A percentile compares a stretch with the other conserved stretches of the same genome.
Conservation (phyloP, 108 stramenopile species). For the Halocafeteria seosinensis region DNA sequence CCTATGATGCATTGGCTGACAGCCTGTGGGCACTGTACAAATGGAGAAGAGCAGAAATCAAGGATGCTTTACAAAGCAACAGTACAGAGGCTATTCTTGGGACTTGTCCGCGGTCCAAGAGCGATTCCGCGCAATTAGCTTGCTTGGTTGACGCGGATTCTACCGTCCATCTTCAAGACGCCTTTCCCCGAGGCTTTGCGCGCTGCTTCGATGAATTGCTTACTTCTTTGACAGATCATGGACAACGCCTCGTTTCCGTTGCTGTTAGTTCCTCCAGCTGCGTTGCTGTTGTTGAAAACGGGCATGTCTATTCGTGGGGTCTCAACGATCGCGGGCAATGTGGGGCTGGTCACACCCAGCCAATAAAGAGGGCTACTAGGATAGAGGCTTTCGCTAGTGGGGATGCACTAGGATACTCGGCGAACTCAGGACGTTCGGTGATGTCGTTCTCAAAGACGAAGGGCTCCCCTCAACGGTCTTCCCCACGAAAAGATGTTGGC, state of each 20-base stretch:
- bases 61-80: neutral
- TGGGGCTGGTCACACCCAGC: constrained; percentile 19
- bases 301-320: constrained; percentile 24
- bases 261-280: constrained; percentile 28
- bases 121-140: neutral
- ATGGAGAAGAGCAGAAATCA: neutral
- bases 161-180: neutral
- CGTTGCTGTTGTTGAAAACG: constrained; percentile 20
- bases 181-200: neutral
- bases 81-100: neutral
- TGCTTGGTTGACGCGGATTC: neutral
- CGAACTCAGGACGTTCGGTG: neutral
- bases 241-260: neutral
- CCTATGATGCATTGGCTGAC: neutral
- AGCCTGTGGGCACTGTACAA: neutral
- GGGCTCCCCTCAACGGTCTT: neutral
- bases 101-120: neutral
- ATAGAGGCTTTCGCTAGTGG: neutral
- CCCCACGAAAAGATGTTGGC: neutral
- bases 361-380: neutral
- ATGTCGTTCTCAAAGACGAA: neutral
- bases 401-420: neutral
- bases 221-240: neutral
- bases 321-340: constrained; percentile 23
- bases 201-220: neutral